Evolutionary conservation across 768 basidiomycete genomes (phyloP).

Genomic region (Collybiopsis confluens): DNA sequence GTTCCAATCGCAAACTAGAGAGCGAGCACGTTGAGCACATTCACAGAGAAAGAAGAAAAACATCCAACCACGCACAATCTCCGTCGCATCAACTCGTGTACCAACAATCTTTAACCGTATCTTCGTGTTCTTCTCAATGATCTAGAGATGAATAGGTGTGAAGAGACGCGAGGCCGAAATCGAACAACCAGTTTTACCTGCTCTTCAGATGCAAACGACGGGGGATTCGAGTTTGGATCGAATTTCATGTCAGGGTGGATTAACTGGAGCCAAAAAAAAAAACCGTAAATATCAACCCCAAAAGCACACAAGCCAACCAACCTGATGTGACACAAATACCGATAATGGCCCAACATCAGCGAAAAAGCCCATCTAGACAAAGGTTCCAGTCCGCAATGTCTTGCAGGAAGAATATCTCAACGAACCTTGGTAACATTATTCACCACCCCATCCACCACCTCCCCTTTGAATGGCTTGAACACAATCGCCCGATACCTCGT

Average conservation of each 20-base stretch:
- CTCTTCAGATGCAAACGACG: conserved; percentile 88
- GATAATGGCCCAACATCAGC: conserved; percentile 92
- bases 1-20: conserved; percentile 91
- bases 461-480: conserved; percentile 99
- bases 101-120: conserved; percentile 98
- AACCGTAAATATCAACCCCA: not conserved
- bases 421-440: conserved; percentile 92
- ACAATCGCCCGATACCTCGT: conserved; percentile 95
- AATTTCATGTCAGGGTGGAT: conserved; percentile 93
- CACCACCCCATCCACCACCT: conserved; percentile 95
- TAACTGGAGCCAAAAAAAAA: conserved; percentile 44
- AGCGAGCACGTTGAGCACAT: not conserved
- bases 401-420: not conserved
- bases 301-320: conserved; percentile 28
- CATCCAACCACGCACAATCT: conserved; percentile 65
- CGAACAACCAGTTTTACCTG: conserved; percentile 44
- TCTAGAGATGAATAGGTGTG: conserved; percentile 45
- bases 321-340: conserved; percentile 96
- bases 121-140: conserved; percentile 90
- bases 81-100: conserved; percentile 94
- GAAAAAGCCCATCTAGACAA: conserved; percentile 91
- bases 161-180: not conserved
- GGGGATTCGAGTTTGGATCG: conserved; percentile 96
- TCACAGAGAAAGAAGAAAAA: conserved; percentile 6
- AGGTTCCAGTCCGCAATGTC: not conserved